These are phyloP conservation scores for Tilletia horrida DNA, from an alignment of 1,284 basidiomycete species.

Conservation along the genomic window DNA sequence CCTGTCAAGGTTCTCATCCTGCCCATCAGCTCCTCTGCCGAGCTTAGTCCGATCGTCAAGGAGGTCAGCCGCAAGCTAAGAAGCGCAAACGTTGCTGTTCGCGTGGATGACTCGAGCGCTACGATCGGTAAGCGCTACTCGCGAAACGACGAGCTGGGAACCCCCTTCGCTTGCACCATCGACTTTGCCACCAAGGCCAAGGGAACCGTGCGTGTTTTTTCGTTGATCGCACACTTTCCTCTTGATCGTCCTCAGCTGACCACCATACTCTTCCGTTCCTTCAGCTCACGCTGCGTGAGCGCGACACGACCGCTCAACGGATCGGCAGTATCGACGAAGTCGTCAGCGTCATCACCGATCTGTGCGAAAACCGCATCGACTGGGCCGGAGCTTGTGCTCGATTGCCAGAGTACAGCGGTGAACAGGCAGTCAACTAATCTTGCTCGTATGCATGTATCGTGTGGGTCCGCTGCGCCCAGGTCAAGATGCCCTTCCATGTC, in stretches of 20 bases:
- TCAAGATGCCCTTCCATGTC: too few species aligned
- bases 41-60: conserved; percentile 77
- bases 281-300: conserved; percentile 65
- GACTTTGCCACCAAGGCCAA: conserved; percentile 85
- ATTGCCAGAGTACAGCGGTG: conserved; percentile 79
- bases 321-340: conserved; percentile 92
- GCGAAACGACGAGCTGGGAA: conserved; percentile 96
- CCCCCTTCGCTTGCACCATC: conserved; percentile 90
- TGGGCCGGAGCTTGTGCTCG: conserved; percentile 75
- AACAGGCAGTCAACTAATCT: conserved; percentile 61
- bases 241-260: neutral
- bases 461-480: too few species aligned
- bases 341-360: conserved; percentile 66
- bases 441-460: too few species aligned
- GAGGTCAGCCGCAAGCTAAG: conserved; percentile 86
- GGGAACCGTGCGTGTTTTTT: conserved; percentile 35
- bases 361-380: conserved; percentile 56
- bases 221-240: neutral
- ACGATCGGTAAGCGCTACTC: conserved; percentile 96
- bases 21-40: conserved; percentile 82
- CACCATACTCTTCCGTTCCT: neutral
- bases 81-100: conserved; percentile 78
- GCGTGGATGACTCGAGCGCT: conserved; percentile 91
- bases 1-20: conserved; percentile 96
- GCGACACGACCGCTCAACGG: conserved; percentile 87